A percentile compares a stretch with the other conserved stretches of the same genome.
These are phyloP conservation scores for Priceomyces melissophilus DNA, from an alignment of 805 yeast species.

Conservation along the genomic window DNA sequence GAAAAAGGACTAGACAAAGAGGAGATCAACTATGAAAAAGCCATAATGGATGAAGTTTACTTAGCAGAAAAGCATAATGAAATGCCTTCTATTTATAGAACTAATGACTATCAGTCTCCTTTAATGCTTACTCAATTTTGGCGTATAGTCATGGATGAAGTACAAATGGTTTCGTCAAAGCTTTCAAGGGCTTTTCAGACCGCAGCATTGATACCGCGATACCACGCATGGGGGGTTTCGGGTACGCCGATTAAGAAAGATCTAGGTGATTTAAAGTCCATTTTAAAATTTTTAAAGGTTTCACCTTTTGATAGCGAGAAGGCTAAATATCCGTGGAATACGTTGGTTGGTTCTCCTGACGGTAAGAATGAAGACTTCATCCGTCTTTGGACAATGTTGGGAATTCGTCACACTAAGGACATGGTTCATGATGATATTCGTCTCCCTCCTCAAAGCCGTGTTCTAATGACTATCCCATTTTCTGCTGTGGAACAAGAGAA, in stretches of 20 bases:
- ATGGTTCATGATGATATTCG: constrained; percentile 75
- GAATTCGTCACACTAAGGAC: constrained; percentile 79
- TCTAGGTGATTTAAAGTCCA: constrained; percentile 64
- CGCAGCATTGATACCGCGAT: constrained; percentile 74
- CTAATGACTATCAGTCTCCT: constrained; percentile 69
- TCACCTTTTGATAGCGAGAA: constrained; percentile 58
- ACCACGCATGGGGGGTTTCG: constrained; percentile 95
- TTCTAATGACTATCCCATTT: constrained; percentile 69
- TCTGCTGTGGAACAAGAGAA: constrained; percentile 82
- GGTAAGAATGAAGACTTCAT: constrained; percentile 26
- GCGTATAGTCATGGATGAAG: constrained; percentile 91
- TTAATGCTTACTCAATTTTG: constrained; percentile 79
- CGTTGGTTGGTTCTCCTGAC: constrained; percentile 10
- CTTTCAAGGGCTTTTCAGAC: constrained; percentile 75
- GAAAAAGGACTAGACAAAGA: constrained; percentile 17
- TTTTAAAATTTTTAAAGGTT: constrained; percentile 62
- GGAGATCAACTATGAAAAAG: constrained; percentile 31
- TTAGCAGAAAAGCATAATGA: constrained; percentile 28
- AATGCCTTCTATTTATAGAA: constrained; percentile 17
- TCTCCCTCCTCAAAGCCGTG: constrained; percentile 75
- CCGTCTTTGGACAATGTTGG: constrained; percentile 49
- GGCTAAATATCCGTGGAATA: constrained; percentile 40
- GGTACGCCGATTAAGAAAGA: constrained; percentile 85
- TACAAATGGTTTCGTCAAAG: constrained; percentile 81
- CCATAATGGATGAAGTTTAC: constrained; percentile 29